Base-by-base conservation (phyloP, 306 rosid species). In the Pyrus pyrifolia region DNA sequence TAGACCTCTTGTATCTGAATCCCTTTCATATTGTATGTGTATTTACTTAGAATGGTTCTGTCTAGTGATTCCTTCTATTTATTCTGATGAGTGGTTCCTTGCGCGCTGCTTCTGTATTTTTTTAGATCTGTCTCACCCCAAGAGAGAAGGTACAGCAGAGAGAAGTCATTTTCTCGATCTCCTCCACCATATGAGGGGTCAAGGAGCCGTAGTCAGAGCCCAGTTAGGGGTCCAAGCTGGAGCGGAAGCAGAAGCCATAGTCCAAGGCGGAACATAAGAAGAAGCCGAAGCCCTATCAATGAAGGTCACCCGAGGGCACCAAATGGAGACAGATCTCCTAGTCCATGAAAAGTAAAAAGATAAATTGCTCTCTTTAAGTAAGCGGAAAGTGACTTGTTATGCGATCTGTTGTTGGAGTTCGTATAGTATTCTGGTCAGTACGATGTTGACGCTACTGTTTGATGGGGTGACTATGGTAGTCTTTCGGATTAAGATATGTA, bases 161-260 rank as follows among this genome's bases (percentile, higher is more conserved):
- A 88, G 83, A 84, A 88, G 76, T 86, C 91, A 11, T 87, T 64
- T 82, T 85, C 96, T 15, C 91, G 82, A 23, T 86, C 98, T 55
- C 98, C 93, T 42, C 70, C 61, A 10, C 89, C 82, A 18, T 78
- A 78, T n/a, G 83, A 89, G 30, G 96, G 91, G 61, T 78, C 88
- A 3, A 87, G 98, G 83, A 91, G 96, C 74, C 89, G 85, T 3
- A 88, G 93, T 75, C 93, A 31, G 70, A 96, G 91, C 77, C 97
- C 93, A 44, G 84, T 71, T 8, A 89, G 89, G 81, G 87, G 67
- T 9, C 85, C 82, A 22, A 78, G 80, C 70, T 78, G 42, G 70
- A 35, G 49, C 49, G 35, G 79, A 72, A 93, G 81, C 88, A 59
- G 81, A 78, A 85, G 88, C 63, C 67, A 4, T 12, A 68, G 89